Conservation (phyloP, 371 early-diverging fungal genomes). For the Chytridiales sp. region DNA sequence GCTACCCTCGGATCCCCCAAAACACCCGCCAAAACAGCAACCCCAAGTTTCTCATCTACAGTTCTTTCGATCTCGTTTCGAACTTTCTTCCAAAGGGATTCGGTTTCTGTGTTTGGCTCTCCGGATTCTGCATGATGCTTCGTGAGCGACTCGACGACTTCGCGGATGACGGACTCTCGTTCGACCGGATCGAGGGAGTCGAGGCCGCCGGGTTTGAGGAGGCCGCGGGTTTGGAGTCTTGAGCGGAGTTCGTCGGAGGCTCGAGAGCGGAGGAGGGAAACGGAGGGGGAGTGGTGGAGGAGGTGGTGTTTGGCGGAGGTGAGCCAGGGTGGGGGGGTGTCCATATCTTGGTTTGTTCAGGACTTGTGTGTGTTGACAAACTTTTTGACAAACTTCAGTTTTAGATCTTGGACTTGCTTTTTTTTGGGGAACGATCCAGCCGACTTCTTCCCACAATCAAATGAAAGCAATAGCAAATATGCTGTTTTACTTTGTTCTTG, state of each 20-base stretch:
- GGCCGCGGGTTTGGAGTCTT: background rate
- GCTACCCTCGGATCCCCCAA: background rate
- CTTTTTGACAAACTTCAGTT: too few species aligned
- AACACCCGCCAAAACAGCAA: constrained; percentile 4
- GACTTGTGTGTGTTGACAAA: too few species aligned
- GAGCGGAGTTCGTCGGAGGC: constrained; percentile 11
- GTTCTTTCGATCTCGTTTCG: constrained; percentile 10
- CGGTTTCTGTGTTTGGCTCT: too few species aligned
- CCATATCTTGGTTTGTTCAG: too few species aligned
- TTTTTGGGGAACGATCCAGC: too few species aligned
- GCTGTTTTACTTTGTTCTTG: too few species aligned
- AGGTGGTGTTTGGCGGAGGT: constrained; percentile 9
- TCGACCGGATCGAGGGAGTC: background rate
- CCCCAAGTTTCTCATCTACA: constrained; percentile 17
- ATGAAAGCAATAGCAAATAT: too few species aligned
- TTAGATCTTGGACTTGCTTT: too few species aligned
- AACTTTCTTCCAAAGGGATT: constrained; percentile 15
- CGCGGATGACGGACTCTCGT: constrained; percentile 10
- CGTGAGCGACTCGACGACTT: constrained; percentile 2
- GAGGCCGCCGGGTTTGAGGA: constrained; percentile 1
- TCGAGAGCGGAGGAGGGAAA: constrained; percentile 5
- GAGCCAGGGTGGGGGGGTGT: constrained; percentile 24
- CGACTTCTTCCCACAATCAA: too few species aligned
- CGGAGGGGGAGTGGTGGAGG: background rate
- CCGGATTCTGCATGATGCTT: too few species aligned